Conservation (phyloP, 495 filamentous ascomycete genomes). For the Ascodesmis nigricans region DNA sequence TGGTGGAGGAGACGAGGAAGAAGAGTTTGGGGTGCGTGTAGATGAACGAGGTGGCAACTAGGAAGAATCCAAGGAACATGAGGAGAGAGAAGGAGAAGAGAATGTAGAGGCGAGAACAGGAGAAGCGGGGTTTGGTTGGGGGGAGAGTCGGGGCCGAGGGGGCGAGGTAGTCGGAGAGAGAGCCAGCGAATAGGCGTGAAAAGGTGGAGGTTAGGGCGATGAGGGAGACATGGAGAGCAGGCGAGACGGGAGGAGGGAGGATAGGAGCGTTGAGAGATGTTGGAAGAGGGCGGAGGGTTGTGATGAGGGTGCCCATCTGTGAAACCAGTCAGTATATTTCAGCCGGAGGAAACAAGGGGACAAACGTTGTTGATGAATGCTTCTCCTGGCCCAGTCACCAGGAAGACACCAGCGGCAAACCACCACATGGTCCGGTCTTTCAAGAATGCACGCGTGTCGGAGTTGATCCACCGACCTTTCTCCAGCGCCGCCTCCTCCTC, state of each 20-base stretch:
- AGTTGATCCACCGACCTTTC: constrained; percentile 52
- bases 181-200: constrained; percentile 63
- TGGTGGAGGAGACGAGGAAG: constrained; percentile 53
- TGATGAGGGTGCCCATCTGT: constrained; percentile 68
- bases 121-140: constrained; percentile 26
- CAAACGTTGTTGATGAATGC: constrained; percentile 80
- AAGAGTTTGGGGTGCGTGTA: constrained; percentile 47
- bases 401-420: constrained; percentile 74
- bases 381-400: constrained; percentile 83
- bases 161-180: constrained; percentile 69
- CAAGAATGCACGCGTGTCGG: constrained; percentile 64
- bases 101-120: constrained; percentile 57
- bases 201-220: constrained; percentile 79
- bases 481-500: constrained; percentile 27
- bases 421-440: constrained; percentile 86
- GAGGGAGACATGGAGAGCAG: constrained; percentile 80
- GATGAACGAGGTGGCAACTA: constrained; percentile 48
- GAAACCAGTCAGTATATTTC: constrained; percentile 7
- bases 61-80: constrained; percentile 51
- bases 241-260: constrained; percentile 33
- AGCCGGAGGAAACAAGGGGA: neutral
- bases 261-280: constrained; percentile 20
- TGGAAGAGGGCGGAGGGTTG: constrained; percentile 49
- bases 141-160: constrained; percentile 30
- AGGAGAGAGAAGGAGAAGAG: constrained; percentile 52